Evolutionary conservation across 139 green algal genomes (phyloP).

Genomic region (Picochlorum sp.): DNA sequence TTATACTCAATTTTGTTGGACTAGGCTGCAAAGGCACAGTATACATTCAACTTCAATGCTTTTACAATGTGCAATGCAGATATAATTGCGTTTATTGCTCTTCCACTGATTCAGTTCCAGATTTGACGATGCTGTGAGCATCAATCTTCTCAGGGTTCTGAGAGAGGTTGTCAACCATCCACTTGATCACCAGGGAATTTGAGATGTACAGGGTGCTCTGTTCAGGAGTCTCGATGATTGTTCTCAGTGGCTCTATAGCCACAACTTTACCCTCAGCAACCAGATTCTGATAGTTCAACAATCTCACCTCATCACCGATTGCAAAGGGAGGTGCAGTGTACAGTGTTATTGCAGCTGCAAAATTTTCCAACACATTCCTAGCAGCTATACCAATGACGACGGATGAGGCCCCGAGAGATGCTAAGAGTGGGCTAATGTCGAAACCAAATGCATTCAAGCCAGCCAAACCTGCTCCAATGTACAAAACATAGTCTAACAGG

Average conservation of each 20-base stretch:
- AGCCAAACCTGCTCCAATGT: not conserved
- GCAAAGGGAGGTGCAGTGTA: constrained; percentile 14
- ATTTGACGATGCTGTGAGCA: too few relatives aligned
- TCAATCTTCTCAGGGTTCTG: not conserved
- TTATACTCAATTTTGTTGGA: too few relatives aligned
- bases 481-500: constrained; percentile 8
- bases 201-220: constrained; percentile 14
- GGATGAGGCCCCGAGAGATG: constrained; percentile 15
- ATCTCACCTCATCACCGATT: constrained; percentile 15
- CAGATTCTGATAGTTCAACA: not conserved
- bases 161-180: not conserved
- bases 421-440: constrained; percentile 20
- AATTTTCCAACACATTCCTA: constrained; percentile 9
- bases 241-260: constrained; percentile 24
- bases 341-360: constrained; percentile 14
- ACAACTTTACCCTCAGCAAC: constrained; percentile 13
- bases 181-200: constrained; percentile 14
- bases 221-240: constrained; percentile 13
- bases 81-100: not conserved
- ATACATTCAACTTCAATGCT: too few relatives aligned
- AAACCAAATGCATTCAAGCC: constrained; percentile 10
- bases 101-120: not conserved
- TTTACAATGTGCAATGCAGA: too few relatives aligned
- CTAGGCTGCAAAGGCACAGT: too few relatives aligned
- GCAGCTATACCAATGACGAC: constrained; percentile 22